Percentiles rank a stretch among this genome's conserved stretches.
phyloP scores from a whole-genome alignment of 2,329 filamentous ascomycete genomes.

The Diaporthe citri region DNA sequence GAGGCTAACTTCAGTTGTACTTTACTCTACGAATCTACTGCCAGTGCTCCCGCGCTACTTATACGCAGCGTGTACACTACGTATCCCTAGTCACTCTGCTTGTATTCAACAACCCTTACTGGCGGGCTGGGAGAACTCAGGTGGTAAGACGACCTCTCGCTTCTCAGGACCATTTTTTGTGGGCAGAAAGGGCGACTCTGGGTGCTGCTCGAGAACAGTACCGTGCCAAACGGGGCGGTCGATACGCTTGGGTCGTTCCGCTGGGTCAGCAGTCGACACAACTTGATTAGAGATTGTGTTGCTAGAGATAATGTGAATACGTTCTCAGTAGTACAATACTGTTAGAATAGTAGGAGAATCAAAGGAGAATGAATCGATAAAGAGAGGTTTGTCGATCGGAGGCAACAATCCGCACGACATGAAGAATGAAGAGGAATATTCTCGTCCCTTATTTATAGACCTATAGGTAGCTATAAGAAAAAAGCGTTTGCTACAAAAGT shows the following conservation, averaged over 20 bases:
- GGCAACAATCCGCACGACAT: background rate
- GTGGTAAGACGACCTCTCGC: background rate
- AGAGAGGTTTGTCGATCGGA: background rate
- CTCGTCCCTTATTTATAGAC: constrained; percentile 4
- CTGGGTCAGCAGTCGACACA: background rate
- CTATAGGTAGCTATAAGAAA: background rate
- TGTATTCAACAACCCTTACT: no score
- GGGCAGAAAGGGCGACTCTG: constrained; percentile 8
- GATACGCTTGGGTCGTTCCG: background rate
- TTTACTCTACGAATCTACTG: no score
- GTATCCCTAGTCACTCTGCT: no score
- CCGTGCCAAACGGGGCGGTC: constrained; percentile 8
- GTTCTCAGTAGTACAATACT: background rate
- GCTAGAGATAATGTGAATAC: background rate
- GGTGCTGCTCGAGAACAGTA: constrained; percentile 1
- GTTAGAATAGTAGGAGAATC: background rate
- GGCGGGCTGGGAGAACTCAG: background rate
- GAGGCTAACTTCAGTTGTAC: no score
- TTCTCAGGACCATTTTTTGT: background rate
- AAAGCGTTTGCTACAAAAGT: no score
- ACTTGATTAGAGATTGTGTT: background rate
- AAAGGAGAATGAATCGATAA: background rate
- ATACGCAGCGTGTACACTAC: no score
- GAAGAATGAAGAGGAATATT: background rate
- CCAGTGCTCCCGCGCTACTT: no score